A percentile compares a stretch with the other conserved stretches of the same genome.
Conservation (phyloP, 2,329 filamentous ascomycete genomes). For the Hypoxylon sp. region DNA sequence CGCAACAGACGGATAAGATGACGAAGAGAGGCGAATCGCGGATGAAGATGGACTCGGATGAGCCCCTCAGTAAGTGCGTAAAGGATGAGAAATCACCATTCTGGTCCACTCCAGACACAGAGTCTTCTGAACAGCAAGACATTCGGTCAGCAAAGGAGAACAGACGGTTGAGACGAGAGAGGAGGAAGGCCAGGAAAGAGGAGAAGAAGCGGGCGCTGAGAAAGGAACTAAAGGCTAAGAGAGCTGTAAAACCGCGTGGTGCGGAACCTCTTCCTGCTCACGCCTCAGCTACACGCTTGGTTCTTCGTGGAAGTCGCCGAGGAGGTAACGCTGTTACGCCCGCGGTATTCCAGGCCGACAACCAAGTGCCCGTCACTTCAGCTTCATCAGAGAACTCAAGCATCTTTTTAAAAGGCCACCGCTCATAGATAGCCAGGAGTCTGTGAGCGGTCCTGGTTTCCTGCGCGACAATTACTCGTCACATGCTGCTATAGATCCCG, state of each 20-base stretch:
- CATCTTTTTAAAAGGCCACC: constrained; percentile 41
- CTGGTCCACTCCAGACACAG: constrained; percentile 31
- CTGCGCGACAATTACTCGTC: constrained; percentile 14
- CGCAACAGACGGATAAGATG: constrained; percentile 18
- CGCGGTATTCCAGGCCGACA: not conserved
- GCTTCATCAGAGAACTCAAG: not conserved
- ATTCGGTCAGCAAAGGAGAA: constrained; percentile 1
- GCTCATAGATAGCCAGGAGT: constrained; percentile 47
- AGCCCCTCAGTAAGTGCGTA: constrained; percentile 19
- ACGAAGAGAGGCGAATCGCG: constrained; percentile 13
- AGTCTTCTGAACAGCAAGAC: constrained; percentile 5
- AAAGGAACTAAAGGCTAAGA: not conserved
- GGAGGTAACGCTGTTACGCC: constrained; percentile 15
- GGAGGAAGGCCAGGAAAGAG: not conserved
- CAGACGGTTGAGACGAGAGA: not conserved
- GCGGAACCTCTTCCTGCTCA: not conserved
- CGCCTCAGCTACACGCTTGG: not conserved
- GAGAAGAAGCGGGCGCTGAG: not conserved
- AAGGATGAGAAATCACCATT: constrained; percentile 44
- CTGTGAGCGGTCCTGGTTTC: constrained; percentile 40
- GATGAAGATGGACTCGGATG: not conserved
- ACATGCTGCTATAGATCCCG: constrained; percentile 4
- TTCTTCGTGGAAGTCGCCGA: constrained; percentile 10
- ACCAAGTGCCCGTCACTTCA: not conserved
- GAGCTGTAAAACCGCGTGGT: not conserved